phyloP scores from a whole-genome alignment of 208 protist genomes.

The Trypanosoma cruzi region DNA sequence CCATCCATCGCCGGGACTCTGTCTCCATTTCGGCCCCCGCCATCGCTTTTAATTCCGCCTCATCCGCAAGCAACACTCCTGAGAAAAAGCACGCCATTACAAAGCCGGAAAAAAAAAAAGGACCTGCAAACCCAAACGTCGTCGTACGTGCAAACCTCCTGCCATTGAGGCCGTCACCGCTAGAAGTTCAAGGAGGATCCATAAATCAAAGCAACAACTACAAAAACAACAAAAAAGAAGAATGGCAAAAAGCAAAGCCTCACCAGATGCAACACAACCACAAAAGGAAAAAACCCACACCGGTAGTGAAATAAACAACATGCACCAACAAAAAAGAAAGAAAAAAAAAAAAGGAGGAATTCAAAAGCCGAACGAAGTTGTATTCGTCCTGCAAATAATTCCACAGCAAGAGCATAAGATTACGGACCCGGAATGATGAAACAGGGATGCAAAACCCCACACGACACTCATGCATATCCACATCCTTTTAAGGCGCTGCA shows the following conservation, averaged over 20 bases:
- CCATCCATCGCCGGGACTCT: slow-evolving; percentile 4
- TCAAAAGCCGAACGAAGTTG: neutral
- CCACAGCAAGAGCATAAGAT: neutral
- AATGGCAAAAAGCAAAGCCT: neutral
- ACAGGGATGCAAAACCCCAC: neutral
- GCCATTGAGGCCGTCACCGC: neutral
- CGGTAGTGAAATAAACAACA: neutral
- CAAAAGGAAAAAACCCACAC: neutral
- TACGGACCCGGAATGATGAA: too few species aligned
- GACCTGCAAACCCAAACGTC: neutral
- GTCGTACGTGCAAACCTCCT: neutral
- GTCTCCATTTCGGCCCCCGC: neutral
- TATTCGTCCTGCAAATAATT: neutral
- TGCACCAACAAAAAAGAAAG: neutral
- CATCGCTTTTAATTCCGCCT: neutral
- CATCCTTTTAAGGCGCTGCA: neutral
- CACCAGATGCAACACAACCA: neutral
- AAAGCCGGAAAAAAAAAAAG: neutral
- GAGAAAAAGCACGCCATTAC: neutral
- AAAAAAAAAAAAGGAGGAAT: neutral
- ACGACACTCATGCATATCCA: neutral
- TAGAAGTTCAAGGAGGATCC: neutral
- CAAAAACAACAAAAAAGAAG: neutral
- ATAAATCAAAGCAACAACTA: neutral
- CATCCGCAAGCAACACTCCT: neutral